Evolutionary conservation across 2,329 filamentous ascomycete species (phyloP).

Genomic region (Nothopassalora personata): DNA sequence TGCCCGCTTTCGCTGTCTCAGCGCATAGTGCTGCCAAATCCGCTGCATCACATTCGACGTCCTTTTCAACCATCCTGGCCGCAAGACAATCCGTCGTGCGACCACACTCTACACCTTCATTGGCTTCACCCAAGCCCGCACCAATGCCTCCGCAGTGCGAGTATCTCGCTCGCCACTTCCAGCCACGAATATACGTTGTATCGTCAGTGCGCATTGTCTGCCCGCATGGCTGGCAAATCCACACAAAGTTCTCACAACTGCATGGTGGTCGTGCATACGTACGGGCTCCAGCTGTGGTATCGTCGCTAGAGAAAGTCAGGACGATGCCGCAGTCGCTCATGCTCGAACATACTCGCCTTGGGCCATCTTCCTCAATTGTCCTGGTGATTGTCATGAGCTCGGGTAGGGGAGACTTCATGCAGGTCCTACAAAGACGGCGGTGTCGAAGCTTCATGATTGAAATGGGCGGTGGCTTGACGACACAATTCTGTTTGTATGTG

Average conservation of each 20-base stretch:
- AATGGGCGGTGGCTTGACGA: constrained; percentile 71
- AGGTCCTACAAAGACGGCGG: constrained; percentile 72
- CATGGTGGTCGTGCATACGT: constrained; percentile 52
- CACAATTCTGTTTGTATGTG: constrained; percentile 65
- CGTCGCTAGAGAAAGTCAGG: constrained; percentile 5
- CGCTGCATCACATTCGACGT: constrained; percentile 79
- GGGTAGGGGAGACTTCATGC: constrained; percentile 65
- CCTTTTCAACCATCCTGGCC: constrained; percentile 70
- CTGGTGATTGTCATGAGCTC: constrained; percentile 23
- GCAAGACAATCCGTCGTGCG: constrained; percentile 72
- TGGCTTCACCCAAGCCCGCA: constrained; percentile 81
- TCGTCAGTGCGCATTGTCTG: constrained; percentile 59
- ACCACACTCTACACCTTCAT: constrained; percentile 82
- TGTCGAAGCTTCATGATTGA: constrained; percentile 66
- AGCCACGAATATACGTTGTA: constrained; percentile 61
- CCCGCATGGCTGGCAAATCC: constrained; percentile 82
- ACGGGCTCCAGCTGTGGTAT: constrained; percentile 5
- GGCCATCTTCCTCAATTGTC: constrained; percentile 27
- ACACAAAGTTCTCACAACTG: constrained; percentile 58
- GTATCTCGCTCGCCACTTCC: constrained; percentile 86
- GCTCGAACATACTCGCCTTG: constrained; percentile 12
- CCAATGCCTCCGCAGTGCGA: constrained; percentile 73
- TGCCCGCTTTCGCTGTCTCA: constrained; percentile 27
- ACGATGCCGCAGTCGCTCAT: not conserved
- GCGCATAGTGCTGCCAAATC: constrained; percentile 53